A percentile compares a stretch with the other conserved stretches of the same genome.
Evolutionary conservation across 2,329 filamentous ascomycete genomes (phyloP).

Genomic region (Botrytis elliptica): DNA sequence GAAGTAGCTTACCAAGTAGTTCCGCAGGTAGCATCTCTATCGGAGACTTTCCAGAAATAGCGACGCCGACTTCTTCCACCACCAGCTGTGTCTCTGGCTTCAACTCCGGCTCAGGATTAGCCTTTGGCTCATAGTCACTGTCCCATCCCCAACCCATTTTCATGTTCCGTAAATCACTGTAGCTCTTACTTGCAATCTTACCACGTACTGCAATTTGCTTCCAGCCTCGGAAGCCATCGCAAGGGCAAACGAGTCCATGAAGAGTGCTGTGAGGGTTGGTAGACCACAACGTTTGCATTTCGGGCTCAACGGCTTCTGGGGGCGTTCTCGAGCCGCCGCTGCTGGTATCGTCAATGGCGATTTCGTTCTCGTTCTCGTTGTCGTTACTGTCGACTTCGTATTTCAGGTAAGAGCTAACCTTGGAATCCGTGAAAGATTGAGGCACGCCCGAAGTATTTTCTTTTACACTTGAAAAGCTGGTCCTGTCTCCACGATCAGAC

Average conservation of each 20-base stretch:
- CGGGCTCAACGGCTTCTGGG: constrained; percentile 23
- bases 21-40: constrained; percentile 70
- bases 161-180: constrained; percentile 56
- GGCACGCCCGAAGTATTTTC: constrained; percentile 43
- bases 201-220: constrained; percentile 58
- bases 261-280: constrained; percentile 53
- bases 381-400: constrained; percentile 21
- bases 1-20: constrained; percentile 60
- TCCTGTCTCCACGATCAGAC: constrained; percentile 35
- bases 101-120: background rate
- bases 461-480: constrained; percentile 38
- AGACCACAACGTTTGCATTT: constrained; percentile 26
- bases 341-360: constrained; percentile 46
- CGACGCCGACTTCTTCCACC: constrained; percentile 30
- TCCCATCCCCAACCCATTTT: constrained; percentile 53
- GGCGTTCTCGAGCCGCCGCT: constrained; percentile 30
- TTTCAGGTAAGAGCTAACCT: constrained; percentile 53
- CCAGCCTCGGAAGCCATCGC: constrained; percentile 60
- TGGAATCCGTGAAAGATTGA: constrained; percentile 63
- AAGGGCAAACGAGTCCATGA: constrained; percentile 57
- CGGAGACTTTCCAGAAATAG: constrained; percentile 50
- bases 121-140: constrained; percentile 29
- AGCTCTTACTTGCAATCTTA: constrained; percentile 60
- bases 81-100: constrained; percentile 12
- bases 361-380: constrained; percentile 47